These are phyloP conservation scores for Arachnopeziza araneosa DNA, from an alignment of 2,329 filamentous ascomycete genomes.

Conservation along the genomic window DNA sequence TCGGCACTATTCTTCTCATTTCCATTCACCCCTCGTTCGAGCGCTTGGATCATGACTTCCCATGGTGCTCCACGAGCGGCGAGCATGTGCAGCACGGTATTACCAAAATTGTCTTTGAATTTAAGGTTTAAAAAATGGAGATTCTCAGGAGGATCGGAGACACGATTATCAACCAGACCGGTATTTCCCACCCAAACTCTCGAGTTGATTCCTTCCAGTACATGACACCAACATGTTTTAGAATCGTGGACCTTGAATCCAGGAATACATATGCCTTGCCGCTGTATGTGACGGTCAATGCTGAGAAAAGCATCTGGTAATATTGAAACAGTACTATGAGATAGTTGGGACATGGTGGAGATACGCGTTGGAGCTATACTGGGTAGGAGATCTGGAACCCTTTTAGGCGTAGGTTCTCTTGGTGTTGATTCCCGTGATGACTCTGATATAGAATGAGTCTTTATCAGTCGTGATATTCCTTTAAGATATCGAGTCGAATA, in stretches of 20 bases:
- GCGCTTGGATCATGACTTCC: constrained; percentile 6
- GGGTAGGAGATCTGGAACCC: background rate
- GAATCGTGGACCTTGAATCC: constrained; percentile 7
- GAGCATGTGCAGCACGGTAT: constrained; percentile 34
- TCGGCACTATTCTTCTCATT: constrained; percentile 32
- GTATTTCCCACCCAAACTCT: constrained; percentile 3
- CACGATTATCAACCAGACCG: constrained; percentile 2
- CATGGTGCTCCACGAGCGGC: constrained; percentile 12
- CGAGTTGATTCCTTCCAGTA: background rate
- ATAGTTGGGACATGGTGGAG: background rate
- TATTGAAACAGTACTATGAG: background rate
- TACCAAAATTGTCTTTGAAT: constrained; percentile 35
- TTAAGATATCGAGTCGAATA: constrained; percentile 5
- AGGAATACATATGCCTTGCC: constrained; percentile 7
- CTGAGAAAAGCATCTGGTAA: constrained; percentile 2
- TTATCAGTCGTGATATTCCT: constrained; percentile 2
- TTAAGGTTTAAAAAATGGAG: constrained; percentile 2
- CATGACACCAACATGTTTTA: constrained; percentile 5
- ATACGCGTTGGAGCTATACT: background rate
- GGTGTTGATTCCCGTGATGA: background rate
- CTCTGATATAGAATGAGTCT: constrained; percentile 3
- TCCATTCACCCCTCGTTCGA: constrained; percentile 7
- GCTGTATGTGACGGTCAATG: constrained; percentile 3
- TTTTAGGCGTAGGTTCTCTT: background rate
- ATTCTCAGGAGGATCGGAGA: constrained; percentile 1